These are phyloP conservation scores for Artemisia tridentata DNA, from an alignment of 129 eudicot genomes.

Conservation along the genomic window DNA sequence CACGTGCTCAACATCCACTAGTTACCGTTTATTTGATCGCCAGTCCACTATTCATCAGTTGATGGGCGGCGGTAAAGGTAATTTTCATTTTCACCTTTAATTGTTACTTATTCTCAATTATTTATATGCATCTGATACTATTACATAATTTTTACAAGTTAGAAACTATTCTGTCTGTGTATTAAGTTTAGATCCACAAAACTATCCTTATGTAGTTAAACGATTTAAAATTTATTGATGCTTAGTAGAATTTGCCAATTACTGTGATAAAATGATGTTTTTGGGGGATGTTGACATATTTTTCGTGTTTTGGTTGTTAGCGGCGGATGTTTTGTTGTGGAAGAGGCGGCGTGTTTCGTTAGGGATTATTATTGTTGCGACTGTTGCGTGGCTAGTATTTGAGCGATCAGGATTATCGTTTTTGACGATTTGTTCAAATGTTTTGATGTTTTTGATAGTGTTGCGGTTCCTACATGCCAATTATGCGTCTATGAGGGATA, in stretches of 20 bases:
- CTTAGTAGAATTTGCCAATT: no score
- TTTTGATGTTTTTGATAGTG: constrained; percentile 66
- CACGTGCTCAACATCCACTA: constrained; percentile 49
- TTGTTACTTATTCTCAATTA: neutral
- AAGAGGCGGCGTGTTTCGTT: constrained; percentile 51
- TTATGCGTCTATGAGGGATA: constrained; percentile 54
- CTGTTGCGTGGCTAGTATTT: constrained; percentile 77
- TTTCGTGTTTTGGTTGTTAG: constrained; percentile 38
- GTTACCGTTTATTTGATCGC: constrained; percentile 63
- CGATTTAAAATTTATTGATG: no score
- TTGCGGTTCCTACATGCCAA: constrained; percentile 80
- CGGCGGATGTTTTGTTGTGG: constrained; percentile 90
- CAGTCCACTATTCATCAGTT: constrained; percentile 65
- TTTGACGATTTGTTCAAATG: constrained; percentile 74
- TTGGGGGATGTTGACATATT: neutral
- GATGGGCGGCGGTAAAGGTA: constrained; percentile 96
- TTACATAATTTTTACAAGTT: no score
- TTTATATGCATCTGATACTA: no score
- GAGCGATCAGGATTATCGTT: constrained; percentile 82
- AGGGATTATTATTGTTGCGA: constrained; percentile 73
- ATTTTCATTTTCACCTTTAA: neutral
- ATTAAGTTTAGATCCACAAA: neutral
- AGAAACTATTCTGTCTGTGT: neutral
- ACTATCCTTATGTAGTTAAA: no score
- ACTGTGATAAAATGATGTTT: no score